Evolutionary conservation across 306 rosid species (phyloP), one percentile per base, ranked within the genome.

Genomic region (Corylus heterophylla): DNA sequence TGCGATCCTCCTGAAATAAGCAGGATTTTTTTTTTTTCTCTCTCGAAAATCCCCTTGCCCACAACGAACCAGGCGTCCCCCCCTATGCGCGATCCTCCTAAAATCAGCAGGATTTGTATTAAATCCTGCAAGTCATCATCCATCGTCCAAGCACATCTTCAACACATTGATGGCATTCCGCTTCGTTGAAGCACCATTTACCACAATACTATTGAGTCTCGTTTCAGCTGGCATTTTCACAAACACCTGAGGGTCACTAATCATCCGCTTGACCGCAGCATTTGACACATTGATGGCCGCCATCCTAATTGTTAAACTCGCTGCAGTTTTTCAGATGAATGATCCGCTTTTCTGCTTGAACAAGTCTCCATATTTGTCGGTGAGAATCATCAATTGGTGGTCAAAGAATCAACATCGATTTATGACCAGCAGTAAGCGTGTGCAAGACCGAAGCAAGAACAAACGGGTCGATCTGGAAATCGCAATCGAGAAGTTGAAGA

Each of bases 401-500:
- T 44, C 82, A 1, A 50, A 13, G 76, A 59, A 71, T 74, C 87
- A 76, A 80, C 74, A 29, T 62, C 83, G 89, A 73, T 77, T 78
- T 13, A 88, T 86, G 92, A 88, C 92, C 42, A 78, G 82, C 78
- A 84, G 88, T n/a, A 88, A 75, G 68, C 75, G 91, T 8, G 88
- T 88, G 39, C 91, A 88, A 52, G 89, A 88, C 67, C 61, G 91
- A 72, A 88, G 91, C 88, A 78, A 78, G 76, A 50, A 76, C 80
- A 94, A 91, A 82, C 82, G 97, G 76, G 83, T 91, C 49, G 89
- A 83, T 8, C 95, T 94, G 20, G 98, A 94, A 69, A 80, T 80
- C 4, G 92, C 77, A 27, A 91, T 89, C 1, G 98, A 91, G 89
- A 89, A 90, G 75, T 87, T 94, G 94, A 92, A 94, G 84, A 78